A percentile compares a stretch with the other conserved stretches of the same genome.
Conservation (phyloP, 371 early-diverging fungal genomes). For the Choanephora cucurbitarum region DNA sequence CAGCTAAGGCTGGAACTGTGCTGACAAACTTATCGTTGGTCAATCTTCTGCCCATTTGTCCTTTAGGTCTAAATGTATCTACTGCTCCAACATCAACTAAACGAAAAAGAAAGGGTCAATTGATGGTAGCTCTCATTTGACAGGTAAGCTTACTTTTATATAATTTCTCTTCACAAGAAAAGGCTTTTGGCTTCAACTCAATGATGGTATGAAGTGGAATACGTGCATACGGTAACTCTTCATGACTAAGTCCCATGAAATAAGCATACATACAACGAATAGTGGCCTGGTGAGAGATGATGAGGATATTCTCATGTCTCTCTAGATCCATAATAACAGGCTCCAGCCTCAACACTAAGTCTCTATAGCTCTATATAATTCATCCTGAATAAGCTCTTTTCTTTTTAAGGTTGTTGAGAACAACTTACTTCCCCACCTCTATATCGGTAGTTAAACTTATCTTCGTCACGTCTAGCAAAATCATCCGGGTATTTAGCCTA, state of each 20-base stretch:
- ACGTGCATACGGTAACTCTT: slow-evolving; percentile 93
- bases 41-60: slow-evolving; percentile 21
- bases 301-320: slow-evolving; percentile 92
- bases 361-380: slow-evolving; percentile 69
- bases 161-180: slow-evolving; percentile 87
- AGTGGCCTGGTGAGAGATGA: slow-evolving; percentile 94
- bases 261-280: slow-evolving; percentile 93
- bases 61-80: slow-evolving; percentile 78
- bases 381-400: neutral
- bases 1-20: slow-evolving; percentile 6
- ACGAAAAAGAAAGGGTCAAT: neutral
- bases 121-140: too few relatives aligned
- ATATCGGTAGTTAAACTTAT: slow-evolving; percentile 94
- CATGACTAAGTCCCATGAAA: slow-evolving; percentile 87
- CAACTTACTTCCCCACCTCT: slow-evolving; percentile 85
- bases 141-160: slow-evolving; percentile 66
- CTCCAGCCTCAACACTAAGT: slow-evolving; percentile 65
- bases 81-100: slow-evolving; percentile 84
- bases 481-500: slow-evolving; percentile 80
- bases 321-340: slow-evolving; percentile 96
- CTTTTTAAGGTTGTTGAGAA: neutral
- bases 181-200: slow-evolving; percentile 92
- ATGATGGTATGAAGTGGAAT: slow-evolving; percentile 97
- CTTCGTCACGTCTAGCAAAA: slow-evolving; percentile 87
- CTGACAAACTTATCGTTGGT: slow-evolving; percentile 22